phyloP scores from a whole-genome alignment of 352 stramenopile species.

The Phytophthora citricola region DNA sequence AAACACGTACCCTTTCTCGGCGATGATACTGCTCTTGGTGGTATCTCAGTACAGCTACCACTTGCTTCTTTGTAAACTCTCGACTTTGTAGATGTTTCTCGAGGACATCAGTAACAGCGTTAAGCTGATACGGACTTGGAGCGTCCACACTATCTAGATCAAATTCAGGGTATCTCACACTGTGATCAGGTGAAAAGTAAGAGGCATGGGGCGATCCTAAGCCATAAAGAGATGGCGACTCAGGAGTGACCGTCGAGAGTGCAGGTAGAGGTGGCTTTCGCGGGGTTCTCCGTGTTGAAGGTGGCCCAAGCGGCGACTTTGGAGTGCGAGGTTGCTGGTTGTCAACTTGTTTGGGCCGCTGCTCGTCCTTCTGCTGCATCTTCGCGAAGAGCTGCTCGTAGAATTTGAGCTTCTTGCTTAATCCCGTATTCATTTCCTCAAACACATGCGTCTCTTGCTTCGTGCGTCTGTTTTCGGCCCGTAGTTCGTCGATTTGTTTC shows the following conservation, averaged over 20 bases:
- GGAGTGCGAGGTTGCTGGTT: constrained; percentile 24
- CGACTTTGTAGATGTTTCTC: constrained; percentile 55
- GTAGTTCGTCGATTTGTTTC: constrained; percentile 52
- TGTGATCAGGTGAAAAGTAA: constrained; percentile 28
- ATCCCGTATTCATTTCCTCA: constrained; percentile 63
- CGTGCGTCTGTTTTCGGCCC: constrained; percentile 41
- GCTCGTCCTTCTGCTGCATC: constrained; percentile 62
- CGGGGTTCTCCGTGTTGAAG: constrained; percentile 21
- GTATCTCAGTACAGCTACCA: constrained; percentile 46
- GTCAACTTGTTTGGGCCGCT: constrained; percentile 20
- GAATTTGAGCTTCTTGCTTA: constrained; percentile 73
- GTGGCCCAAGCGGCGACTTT: constrained; percentile 12
- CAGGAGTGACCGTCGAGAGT: constrained; percentile 26
- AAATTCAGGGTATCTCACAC: constrained; percentile 29
- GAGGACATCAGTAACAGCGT: constrained; percentile 44
- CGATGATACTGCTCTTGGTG: constrained; percentile 41
- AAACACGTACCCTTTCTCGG: constrained; percentile 28
- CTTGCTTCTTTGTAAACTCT: constrained; percentile 60
- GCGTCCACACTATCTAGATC: constrained; percentile 15
- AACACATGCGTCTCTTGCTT: constrained; percentile 63
- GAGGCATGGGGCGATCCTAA: constrained; percentile 25
- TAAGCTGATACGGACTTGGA: constrained; percentile 42
- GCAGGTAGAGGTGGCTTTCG: constrained; percentile 50
- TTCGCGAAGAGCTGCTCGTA: constrained; percentile 74
- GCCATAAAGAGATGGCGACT: constrained; percentile 17